A percentile compares a stretch with the other conserved stretches of the same genome.
These are phyloP conservation scores for Medicago arabica DNA, from an alignment of 306 rosid species.

Conservation along the genomic window DNA sequence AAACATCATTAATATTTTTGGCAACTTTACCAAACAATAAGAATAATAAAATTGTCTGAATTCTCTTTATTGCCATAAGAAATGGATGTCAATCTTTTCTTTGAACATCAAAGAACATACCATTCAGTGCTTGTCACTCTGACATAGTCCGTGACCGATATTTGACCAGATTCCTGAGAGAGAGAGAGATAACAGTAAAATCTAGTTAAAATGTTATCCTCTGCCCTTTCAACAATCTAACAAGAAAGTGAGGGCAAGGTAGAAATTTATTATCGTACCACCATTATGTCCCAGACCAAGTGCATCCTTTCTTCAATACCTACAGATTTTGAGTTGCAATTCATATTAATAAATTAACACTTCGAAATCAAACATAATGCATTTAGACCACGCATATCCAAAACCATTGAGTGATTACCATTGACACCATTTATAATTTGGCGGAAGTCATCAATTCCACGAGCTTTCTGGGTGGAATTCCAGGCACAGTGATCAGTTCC, in stretches of 20 bases:
- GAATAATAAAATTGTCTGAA: background rate
- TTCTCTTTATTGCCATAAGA: too few relatives aligned
- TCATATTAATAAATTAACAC: slow-evolving; percentile 23
- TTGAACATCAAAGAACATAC: slow-evolving; percentile 47
- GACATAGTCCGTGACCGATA: slow-evolving; percentile 79
- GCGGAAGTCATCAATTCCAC: slow-evolving; percentile 85
- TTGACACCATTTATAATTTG: slow-evolving; percentile 89
- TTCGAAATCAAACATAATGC: slow-evolving; percentile 38
- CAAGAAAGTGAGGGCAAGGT: slow-evolving; percentile 23
- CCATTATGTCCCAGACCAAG: slow-evolving; percentile 89
- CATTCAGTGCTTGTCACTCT: slow-evolving; percentile 86
- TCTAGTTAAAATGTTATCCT: background rate
- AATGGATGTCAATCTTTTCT: too few relatives aligned
- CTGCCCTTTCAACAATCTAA: slow-evolving; percentile 14
- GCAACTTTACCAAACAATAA: background rate
- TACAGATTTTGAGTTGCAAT: slow-evolving; percentile 47
- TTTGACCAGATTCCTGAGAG: slow-evolving; percentile 58
- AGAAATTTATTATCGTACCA: slow-evolving; percentile 63
- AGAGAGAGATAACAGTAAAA: background rate
- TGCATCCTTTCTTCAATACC: slow-evolving; percentile 99
- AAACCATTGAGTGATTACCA: slow-evolving; percentile 59
- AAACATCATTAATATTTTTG: background rate
- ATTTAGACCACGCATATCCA: slow-evolving; percentile 21
- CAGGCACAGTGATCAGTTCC: slow-evolving; percentile 88
- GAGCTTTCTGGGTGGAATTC: slow-evolving; percentile 83